phyloP scores from a whole-genome alignment of 768 basidiomycete genomes.

The Boletus speciosus region DNA sequence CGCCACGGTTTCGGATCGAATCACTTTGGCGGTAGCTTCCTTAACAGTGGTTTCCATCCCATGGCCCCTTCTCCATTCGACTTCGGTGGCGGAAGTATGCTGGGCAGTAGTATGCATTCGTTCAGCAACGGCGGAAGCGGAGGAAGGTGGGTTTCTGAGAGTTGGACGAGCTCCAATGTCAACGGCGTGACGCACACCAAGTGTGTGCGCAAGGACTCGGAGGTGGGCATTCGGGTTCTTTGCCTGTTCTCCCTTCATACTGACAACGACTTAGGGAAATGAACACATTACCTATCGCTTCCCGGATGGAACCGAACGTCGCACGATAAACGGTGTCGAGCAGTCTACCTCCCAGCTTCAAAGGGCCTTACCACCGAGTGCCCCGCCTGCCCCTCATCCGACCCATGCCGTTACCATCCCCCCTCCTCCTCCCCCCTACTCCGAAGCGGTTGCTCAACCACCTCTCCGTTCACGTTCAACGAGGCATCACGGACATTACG shows the following conservation, averaged over 20 bases:
- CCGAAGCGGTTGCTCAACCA: constrained; percentile 12
- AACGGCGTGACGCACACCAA: constrained; percentile 67
- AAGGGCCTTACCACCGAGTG: constrained; percentile 11
- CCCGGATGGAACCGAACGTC: constrained; percentile 63
- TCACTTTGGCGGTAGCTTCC: constrained; percentile 14
- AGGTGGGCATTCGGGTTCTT: constrained; percentile 41
- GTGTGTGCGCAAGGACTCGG: constrained; percentile 52
- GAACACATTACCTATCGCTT: constrained; percentile 65
- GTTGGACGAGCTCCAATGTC: constrained; percentile 50
- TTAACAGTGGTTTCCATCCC: constrained; percentile 6
- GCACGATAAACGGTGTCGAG: constrained; percentile 66
- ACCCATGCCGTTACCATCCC: not conserved
- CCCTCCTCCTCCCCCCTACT: constrained; percentile 23
- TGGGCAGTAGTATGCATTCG: constrained; percentile 9
- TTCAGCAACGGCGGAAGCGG: constrained; percentile 10
- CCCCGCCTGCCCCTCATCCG: constrained; percentile 4
- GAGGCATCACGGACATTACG: constrained; percentile 14
- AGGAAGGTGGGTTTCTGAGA: constrained; percentile 49
- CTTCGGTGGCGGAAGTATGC: constrained; percentile 15
- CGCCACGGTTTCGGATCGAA: constrained; percentile 15
- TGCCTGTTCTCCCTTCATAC: not conserved
- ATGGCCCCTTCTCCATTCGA: constrained; percentile 8
- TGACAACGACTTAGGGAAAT: constrained; percentile 52
- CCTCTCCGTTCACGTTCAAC: constrained; percentile 17
- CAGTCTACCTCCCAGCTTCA: constrained; percentile 24